Evolutionary conservation across 2,329 filamentous ascomycete genomes (phyloP), one percentile per base, ranked within the genome.

Genomic region (Fusarium transvaalense): DNA sequence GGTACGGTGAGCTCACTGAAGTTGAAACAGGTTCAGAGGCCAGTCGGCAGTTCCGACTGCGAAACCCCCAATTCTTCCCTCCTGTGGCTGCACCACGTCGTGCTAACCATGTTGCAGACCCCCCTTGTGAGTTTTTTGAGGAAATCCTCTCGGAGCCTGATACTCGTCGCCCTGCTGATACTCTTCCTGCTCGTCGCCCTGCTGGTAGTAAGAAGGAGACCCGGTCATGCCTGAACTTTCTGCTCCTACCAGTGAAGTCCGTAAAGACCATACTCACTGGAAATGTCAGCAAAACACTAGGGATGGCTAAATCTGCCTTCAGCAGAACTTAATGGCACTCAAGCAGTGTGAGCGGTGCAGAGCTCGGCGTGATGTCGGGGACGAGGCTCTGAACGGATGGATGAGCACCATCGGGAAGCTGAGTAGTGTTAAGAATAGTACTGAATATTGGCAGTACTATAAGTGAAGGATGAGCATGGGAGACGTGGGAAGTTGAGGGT

Each of bases 371-470:
- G 62, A 29, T 19, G 46, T 25, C 23, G 42, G 42, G 9, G 62
- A 65, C n/a, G 35, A 42, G 7, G 61, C 62, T 4, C 15, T 41
- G 7, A 61, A 54, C 17, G 23, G 6, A 12, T 58, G 35, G 21
- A 17, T 39, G 21, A 14, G 9, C 8, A 45, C n/a, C 8, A 48
- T 54, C 19, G 61, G 62, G 34, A 42, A 54, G 6, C 46, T 65
- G 8, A n/a, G 25, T 3, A 43, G 23, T 12, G 61, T 61, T 15
- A 39, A 37, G 1, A 19, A 35, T 14, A 37, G 62, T 14, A 47
- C 37, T 14, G 62, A 65, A 6, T 39, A 60, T 27, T 65, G 54
- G 47, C 31, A 29, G 10, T 61, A 65, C 13, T 25, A 7, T 17
- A 10, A 14, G 2, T 3, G 21, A 14, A 15, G 21, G 21, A 3